Conservation (phyloP, 2,329 filamentous ascomycete species). For the Cytospora mali region DNA sequence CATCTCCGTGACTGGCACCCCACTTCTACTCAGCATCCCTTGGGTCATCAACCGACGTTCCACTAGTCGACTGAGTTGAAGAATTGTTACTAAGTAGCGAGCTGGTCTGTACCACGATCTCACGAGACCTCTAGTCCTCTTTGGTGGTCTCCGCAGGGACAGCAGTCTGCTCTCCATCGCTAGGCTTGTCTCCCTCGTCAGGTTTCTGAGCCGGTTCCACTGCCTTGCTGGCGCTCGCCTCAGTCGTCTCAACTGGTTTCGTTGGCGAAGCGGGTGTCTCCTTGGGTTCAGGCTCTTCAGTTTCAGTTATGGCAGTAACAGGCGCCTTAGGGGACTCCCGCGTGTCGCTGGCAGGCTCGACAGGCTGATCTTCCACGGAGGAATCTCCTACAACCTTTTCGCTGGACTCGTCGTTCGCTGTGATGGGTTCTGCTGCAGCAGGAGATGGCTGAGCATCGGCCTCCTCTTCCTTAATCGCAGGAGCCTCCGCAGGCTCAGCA, state of each 20-base stretch:
- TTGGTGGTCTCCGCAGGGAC: not conserved
- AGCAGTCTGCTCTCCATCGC: conserved; percentile 1
- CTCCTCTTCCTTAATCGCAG: conserved; percentile 44
- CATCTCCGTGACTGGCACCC: not conserved
- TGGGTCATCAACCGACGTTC: not conserved
- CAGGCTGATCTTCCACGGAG: conserved; percentile 27
- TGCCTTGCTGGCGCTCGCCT: conserved; percentile 3
- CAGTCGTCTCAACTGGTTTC: conserved; percentile 9
- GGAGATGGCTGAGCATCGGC: conserved; percentile 36
- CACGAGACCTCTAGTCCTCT: conserved; percentile 4
- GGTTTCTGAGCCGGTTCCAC: conserved; percentile 4
- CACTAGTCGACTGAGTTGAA: not conserved
- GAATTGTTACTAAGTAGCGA: not conserved
- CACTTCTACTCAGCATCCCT: not conserved
- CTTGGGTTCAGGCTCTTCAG: conserved; percentile 28
- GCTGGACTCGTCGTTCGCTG: conserved; percentile 28
- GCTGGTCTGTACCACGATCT: not conserved
- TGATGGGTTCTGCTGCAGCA: conserved; percentile 35
- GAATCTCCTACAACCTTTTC: conserved; percentile 28
- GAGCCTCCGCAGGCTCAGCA: conserved; percentile 34
- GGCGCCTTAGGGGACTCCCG: not conserved
- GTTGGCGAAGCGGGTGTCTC: conserved; percentile 28
- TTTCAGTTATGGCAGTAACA: conserved; percentile 15
- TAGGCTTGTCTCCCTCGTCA: conserved; percentile 3
- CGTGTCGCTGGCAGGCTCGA: not conserved